Evolutionary conservation across 805 yeast genomes (phyloP).

Genomic region (Tetrapisispora phaffii): DNA sequence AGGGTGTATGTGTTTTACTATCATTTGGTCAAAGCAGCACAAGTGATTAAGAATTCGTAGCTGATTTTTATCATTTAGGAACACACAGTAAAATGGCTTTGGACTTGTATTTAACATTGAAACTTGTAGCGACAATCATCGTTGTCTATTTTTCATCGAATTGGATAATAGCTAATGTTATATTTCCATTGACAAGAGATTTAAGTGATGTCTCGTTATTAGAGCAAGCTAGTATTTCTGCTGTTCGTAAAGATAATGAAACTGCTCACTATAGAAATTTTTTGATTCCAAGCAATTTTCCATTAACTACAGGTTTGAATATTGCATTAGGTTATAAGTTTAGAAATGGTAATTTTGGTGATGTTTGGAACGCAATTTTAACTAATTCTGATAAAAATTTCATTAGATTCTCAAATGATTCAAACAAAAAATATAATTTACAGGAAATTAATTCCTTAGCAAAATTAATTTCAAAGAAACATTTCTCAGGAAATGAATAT

Average conservation of each 20-base stretch:
- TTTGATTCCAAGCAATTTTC: constrained; percentile 61
- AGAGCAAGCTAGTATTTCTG: constrained; percentile 56
- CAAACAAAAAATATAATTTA: constrained; percentile 9
- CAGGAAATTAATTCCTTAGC: constrained; percentile 20
- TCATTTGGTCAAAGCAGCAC: too few species aligned
- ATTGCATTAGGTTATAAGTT: constrained; percentile 54
- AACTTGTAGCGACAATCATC: not conserved
- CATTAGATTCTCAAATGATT: constrained; percentile 19
- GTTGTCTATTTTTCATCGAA: constrained; percentile 1
- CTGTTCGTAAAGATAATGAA: constrained; percentile 57
- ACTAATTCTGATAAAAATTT: constrained; percentile 14
- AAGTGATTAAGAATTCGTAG: too few species aligned
- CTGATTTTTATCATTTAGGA: too few species aligned
- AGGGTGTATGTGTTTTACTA: too few species aligned
- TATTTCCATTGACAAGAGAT: constrained; percentile 33
- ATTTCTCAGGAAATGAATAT: constrained; percentile 6
- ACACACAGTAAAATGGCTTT: too few species aligned
- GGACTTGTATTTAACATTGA: not conserved
- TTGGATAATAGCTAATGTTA: constrained; percentile 1
- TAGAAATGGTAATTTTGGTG: constrained; percentile 67
- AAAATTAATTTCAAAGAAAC: constrained; percentile 8
- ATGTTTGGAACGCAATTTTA: constrained; percentile 54
- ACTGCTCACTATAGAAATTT: constrained; percentile 70
- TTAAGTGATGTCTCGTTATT: constrained; percentile 46
- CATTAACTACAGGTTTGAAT: constrained; percentile 58